Evolutionary conservation across 2,329 filamentous ascomycete species (phyloP).

Genomic region (Cucurbitaria berberidis): DNA sequence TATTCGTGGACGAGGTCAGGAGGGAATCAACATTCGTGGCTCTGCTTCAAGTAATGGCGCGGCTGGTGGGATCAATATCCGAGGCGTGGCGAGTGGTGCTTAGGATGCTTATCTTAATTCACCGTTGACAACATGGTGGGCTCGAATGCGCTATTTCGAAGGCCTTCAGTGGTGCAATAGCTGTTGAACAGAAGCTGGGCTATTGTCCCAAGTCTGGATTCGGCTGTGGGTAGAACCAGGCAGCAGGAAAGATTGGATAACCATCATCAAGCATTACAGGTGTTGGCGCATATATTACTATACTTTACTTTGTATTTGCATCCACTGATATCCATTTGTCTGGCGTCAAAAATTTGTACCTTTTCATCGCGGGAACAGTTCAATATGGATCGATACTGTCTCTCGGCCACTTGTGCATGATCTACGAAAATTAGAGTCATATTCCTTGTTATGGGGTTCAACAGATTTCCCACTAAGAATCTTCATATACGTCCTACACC

Average conservation of each 20-base stretch:
- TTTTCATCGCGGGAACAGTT: background rate
- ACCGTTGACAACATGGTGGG: background rate
- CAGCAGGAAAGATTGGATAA: background rate
- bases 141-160: background rate
- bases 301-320: conserved; percentile 1
- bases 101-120: conserved; percentile 19
- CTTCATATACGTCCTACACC: too few species aligned
- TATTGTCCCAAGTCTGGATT: background rate
- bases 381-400: background rate
- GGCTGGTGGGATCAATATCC: conserved; percentile 37
- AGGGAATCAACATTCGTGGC: conserved; percentile 9
- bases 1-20: conserved; percentile 30
- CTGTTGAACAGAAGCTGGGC: background rate
- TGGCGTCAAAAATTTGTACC: background rate
- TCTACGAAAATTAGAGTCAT: too few species aligned
- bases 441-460: too few species aligned
- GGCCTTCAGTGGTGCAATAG: background rate
- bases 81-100: conserved; percentile 41
- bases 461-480: too few species aligned
- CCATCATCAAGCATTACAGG: background rate
- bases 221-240: background rate
- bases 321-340: background rate
- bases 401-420: too few species aligned
- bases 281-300: conserved; percentile 2
- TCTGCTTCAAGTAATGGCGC: background rate